Evolutionary conservation across 2,329 filamentous ascomycete genomes (phyloP), one percentile per base, ranked within the genome.

Genomic region (Rutstroemia sp.): DNA sequence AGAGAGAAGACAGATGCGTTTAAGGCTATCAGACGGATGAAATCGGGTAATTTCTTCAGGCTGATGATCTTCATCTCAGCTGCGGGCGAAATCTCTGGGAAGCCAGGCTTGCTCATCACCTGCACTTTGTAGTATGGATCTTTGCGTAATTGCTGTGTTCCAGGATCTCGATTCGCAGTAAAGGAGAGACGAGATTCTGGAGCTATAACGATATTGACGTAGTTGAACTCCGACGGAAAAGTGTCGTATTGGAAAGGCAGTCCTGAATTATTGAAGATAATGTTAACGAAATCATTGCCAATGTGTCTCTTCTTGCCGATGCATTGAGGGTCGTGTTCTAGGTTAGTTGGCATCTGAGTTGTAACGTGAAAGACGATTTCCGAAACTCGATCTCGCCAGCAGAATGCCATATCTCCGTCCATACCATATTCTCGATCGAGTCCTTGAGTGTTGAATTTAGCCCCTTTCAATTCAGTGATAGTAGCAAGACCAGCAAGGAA

Each of bases 201-300:
- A 2, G 89, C 90, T 67, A 99, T 92, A 65, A 97, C 87, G 66
- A 99, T 97, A 70, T 96, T 91, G 69, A 99, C 91, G 68, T 89
- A 96, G 69, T 96, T 97, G 77, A 99, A 96, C 57, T 92, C 88
- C 0, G 91, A 95, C 0, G 90, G 90, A 65, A 99, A 95, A 0
- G 90, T 96, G 69, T 96, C 83, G 69, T 96, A 95, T 54, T 82
- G 80, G 74, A 96, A 97, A 0, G 88, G 87, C 49, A 86, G 72
- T n/a, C 94, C 92, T 2, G 92, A 96, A 67, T 95, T 90, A 70
- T 99, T 99, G 79, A 95, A 99, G 57, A 99, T 87, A 64, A 99
- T 95, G 69, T 96, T 97, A 69, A 99, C 94, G 70, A 90, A 95
- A 71, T 97, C 94, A 68, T 99, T 99, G 57, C 94, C 94, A 59